Evolutionary conservation across 495 filamentous ascomycete species (phyloP), one percentile per base, ranked within the genome.

Genomic region (Aspergillus conjunctus): DNA sequence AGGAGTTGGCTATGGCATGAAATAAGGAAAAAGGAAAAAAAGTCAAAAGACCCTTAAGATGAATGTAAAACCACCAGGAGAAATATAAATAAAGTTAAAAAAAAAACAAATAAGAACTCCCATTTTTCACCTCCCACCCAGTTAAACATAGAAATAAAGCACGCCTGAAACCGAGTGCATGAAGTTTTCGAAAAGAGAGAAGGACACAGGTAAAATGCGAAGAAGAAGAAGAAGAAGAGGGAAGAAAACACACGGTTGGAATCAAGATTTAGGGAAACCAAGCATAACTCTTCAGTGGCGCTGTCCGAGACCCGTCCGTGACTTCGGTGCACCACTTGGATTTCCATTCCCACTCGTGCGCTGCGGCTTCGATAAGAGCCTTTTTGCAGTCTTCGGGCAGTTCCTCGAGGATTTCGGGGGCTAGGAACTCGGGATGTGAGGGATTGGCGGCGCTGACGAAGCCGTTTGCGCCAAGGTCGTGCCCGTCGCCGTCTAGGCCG

Each of bases 331-430:
- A 79, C 90, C 90, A 94, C 30, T 73, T 81, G 15, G 70, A 72
- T 73, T 91, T 92, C 92, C 92, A 97, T 48, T 80, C 72, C 46
- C 69, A 71, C 66, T 95, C 90, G 20, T 75, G 73, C 10, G 76
- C 69, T 14, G 86, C 73, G 3, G 90, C 86, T 33, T 83, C 75
- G 17, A 90, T 69, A 43, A 95, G 90, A 0, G 89, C 87, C 32
- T 78, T 71, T 39, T 87, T 84, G 74, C 89, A 91, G 53, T 92
- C 88, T 3, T 83, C 69, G 0, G 90, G 91, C 30, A 97, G 77
- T 62, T 88, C 78, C 10, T 81, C 85, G 37, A 88, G 68, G 58
- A 93, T 82, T 7, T 93, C 89, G 26, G 86, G 80, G 10, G 82
- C 73, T 37, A 92, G 78, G 59, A 80, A 80, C 51, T 81, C 79